These are phyloP conservation scores for Dichotomopilus funicola DNA, from an alignment of 2,329 filamentous ascomycete species.

Conservation along the genomic window DNA sequence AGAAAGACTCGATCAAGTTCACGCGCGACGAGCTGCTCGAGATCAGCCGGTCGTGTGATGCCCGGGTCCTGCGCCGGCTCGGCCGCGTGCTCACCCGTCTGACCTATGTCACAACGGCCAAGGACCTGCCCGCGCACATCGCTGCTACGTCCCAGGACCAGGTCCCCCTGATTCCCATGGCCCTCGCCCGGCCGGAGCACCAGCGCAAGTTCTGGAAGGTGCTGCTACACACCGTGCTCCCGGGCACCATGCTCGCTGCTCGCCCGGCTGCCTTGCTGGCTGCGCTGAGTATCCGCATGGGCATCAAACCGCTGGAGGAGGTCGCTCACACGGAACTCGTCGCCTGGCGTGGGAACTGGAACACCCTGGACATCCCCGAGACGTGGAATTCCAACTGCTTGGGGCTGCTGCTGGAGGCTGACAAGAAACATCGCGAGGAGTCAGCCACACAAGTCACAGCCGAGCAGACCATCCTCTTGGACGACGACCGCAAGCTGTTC, in stretches of 20 bases:
- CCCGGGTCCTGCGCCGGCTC: slow-evolving; percentile 40
- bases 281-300: slow-evolving; percentile 42
- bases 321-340: slow-evolving; percentile 38
- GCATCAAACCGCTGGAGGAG: slow-evolving; percentile 35
- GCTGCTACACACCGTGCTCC: slow-evolving; percentile 41
- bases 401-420: slow-evolving; percentile 41
- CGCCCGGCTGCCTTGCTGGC: slow-evolving; percentile 42
- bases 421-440: slow-evolving; percentile 27
- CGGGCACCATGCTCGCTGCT: slow-evolving; percentile 40
- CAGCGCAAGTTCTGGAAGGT: slow-evolving; percentile 40
- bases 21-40: slow-evolving; percentile 43
- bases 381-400: slow-evolving; percentile 44
- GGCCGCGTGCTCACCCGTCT: slow-evolving; percentile 41
- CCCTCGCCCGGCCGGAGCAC: slow-evolving; percentile 32
- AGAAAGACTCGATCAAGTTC: slow-evolving; percentile 29
- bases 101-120: slow-evolving; percentile 35
- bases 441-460: slow-evolving; percentile 2
- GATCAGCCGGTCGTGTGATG: slow-evolving; percentile 45
- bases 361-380: slow-evolving; percentile 41
- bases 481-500: slow-evolving; percentile 37
- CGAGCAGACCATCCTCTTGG: slow-evolving; percentile 26
- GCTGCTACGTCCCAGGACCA: slow-evolving; percentile 26
- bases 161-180: slow-evolving; percentile 39
- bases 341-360: slow-evolving; percentile 39
- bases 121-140: slow-evolving; percentile 40